These are phyloP conservation scores for Saturnispora sekii DNA, from an alignment of 805 yeast genomes.

Conservation along the genomic window DNA sequence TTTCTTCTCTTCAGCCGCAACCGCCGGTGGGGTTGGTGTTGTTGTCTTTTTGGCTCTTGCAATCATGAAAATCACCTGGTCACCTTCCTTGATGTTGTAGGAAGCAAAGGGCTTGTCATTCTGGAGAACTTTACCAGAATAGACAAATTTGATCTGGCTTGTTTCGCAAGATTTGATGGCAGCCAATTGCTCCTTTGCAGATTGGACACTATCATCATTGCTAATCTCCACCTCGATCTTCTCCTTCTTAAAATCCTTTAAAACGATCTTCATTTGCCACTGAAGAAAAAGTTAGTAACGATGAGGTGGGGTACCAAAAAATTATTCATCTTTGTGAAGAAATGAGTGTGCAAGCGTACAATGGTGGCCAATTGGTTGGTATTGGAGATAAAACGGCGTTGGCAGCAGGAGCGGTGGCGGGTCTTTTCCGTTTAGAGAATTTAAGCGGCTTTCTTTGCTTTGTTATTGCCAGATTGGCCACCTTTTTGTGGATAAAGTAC, in stretches of 20 bases:
- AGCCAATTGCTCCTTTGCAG: constrained; percentile 70
- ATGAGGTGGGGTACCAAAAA: neutral
- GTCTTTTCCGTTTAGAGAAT: neutral
- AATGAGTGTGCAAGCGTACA: neutral
- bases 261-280: constrained; percentile 56
- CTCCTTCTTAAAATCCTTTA: constrained; percentile 91
- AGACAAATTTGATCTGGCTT: constrained; percentile 76
- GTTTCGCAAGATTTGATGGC: constrained; percentile 57
- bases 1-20: constrained; percentile 16
- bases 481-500: neutral
- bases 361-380: neutral
- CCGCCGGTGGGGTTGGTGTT: constrained; percentile 22
- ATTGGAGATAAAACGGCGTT: neutral
- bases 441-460: neutral
- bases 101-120: constrained; percentile 68
- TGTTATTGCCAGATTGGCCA: neutral
- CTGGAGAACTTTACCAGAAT: constrained; percentile 79
- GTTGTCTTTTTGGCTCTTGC: constrained; percentile 40
- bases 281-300: constrained; percentile 11
- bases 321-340: constrained; percentile 4
- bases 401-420: neutral
- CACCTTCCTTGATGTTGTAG: constrained; percentile 73
- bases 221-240: constrained; percentile 75
- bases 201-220: constrained; percentile 49
- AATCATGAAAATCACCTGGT: constrained; percentile 88